A percentile compares a stretch with the other conserved stretches of the same genome.
Evolutionary conservation across 345 rosid species (phyloP).

Genomic region (Eucalyptus dawsonii): DNA sequence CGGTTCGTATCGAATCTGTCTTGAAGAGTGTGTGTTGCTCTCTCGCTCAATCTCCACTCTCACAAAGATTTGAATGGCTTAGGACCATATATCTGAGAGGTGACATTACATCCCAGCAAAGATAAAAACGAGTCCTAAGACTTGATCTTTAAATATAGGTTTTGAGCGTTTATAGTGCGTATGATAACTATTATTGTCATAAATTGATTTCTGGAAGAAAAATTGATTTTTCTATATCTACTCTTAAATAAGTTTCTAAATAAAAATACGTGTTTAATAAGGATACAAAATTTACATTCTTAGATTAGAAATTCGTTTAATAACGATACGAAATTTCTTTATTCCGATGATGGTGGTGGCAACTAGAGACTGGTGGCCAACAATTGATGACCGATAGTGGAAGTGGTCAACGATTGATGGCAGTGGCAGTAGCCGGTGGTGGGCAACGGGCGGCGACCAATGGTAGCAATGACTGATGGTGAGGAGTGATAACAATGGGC

Average conservation of each 20-base stretch:
- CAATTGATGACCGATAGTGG: no score
- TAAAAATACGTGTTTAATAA: accelerated
- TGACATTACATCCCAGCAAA: not conserved
- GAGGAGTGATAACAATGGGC: no score
- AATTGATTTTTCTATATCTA: no score
- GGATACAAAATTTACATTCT: accelerated
- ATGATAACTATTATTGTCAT: accelerated
- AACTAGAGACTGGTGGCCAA: accelerated
- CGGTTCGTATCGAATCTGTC: not conserved
- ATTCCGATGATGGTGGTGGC: accelerated
- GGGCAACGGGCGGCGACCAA: accelerated
- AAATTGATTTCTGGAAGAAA: accelerated
- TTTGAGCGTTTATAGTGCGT: accelerated
- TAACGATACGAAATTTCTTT: no score
- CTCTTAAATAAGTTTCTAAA: no score
- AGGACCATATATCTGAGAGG: not conserved
- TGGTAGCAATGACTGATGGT: accelerated
- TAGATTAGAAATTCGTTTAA: accelerated
- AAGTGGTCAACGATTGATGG: accelerated
- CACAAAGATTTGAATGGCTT: not conserved
- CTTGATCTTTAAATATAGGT: not conserved
- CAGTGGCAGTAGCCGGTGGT: accelerated
- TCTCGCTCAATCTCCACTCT: not conserved
- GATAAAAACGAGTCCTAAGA: not conserved
- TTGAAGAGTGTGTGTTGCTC: not conserved